phyloP scores from a whole-genome alignment of 441 rosid species.

The Oxalis stricta region DNA sequence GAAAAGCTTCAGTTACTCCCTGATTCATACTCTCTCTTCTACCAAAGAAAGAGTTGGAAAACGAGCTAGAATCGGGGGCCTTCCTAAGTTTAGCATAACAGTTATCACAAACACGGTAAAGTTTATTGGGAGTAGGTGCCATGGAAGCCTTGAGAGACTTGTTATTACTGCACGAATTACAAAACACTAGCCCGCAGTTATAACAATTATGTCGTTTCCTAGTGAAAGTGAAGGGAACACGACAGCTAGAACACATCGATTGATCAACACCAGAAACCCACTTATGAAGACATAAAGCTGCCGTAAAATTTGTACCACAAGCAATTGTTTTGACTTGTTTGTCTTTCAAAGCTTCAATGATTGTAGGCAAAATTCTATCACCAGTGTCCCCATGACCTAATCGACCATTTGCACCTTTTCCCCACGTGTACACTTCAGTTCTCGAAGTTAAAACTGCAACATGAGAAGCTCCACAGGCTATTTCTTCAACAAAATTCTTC shows the following conservation, averaged over 20 bases:
- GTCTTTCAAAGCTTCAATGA: slow-evolving; percentile 41
- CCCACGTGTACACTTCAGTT: slow-evolving; percentile 52
- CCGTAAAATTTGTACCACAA: slow-evolving; percentile 39
- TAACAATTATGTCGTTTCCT: slow-evolving; percentile 49
- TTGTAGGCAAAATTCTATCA: slow-evolving; percentile 35
- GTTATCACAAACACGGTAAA: slow-evolving; percentile 39
- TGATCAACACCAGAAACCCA: slow-evolving; percentile 40
- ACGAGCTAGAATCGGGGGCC: slow-evolving; percentile 20
- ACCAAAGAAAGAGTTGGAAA: slow-evolving; percentile 25
- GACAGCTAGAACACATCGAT: slow-evolving; percentile 46
- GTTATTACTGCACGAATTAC: slow-evolving; percentile 41
- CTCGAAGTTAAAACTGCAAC: slow-evolving; percentile 38
- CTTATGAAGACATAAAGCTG: slow-evolving; percentile 46
- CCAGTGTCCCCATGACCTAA: slow-evolving; percentile 41
- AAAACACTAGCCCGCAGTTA: slow-evolving; percentile 45
- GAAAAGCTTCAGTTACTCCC: slow-evolving; percentile 15
- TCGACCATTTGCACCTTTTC: slow-evolving; percentile 48
- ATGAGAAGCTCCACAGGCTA: slow-evolving; percentile 45
- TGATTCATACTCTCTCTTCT: slow-evolving; percentile 32
- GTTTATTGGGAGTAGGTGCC: slow-evolving; percentile 44
- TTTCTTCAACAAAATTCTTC: slow-evolving; percentile 44
- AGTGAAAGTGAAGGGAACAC: slow-evolving; percentile 36
- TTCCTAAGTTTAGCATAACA: slow-evolving; percentile 32
- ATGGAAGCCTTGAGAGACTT: slow-evolving; percentile 42
- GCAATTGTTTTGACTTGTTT: slow-evolving; percentile 44